Evolutionary conservation across 345 rosid genomes (phyloP).

Genomic region (Salix purpurea): DNA sequence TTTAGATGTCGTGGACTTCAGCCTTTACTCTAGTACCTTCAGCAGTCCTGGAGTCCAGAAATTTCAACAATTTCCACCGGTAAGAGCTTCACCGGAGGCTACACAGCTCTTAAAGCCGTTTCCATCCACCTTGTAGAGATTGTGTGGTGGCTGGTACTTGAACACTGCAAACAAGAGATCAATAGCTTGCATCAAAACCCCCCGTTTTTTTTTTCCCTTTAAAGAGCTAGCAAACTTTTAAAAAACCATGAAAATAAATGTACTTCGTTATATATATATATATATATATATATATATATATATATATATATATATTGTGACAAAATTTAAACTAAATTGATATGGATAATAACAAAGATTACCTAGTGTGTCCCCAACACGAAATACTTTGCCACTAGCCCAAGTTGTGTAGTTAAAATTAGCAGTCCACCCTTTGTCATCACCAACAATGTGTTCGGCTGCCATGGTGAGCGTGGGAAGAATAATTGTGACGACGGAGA

Average conservation of each 20-base stretch:
- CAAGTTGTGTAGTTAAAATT: conserved; percentile 25
- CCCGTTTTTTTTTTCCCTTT: background rate
- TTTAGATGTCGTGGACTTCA: too few species aligned
- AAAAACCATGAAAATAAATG: background rate
- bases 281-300: too few species aligned
- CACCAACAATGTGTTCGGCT: conserved; percentile 30
- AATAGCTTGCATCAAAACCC: background rate
- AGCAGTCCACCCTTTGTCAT: conserved; percentile 22
- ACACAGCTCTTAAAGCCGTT: conserved; percentile 31
- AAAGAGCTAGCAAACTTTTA: background rate
- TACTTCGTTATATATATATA: too few species aligned
- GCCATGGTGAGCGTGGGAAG: conserved; percentile 29
- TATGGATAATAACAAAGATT: background rate
- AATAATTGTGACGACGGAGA: conserved; percentile 19
- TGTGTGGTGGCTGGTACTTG: conserved; percentile 23
- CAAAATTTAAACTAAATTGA: background rate
- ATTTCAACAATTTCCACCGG: conserved; percentile 10
- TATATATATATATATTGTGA: too few species aligned
- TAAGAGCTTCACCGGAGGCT: background rate
- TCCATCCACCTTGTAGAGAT: conserved; percentile 32
- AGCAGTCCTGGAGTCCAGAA: too few species aligned
- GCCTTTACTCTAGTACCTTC: too few species aligned
- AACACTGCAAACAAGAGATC: conserved; percentile 28
- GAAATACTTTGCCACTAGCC: conserved; percentile 30
- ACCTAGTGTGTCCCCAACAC: conserved; percentile 35